Evolutionary conservation across 192 early-diverging fungal genomes (phyloP).

Genomic region (Phycomyces nitens): DNA sequence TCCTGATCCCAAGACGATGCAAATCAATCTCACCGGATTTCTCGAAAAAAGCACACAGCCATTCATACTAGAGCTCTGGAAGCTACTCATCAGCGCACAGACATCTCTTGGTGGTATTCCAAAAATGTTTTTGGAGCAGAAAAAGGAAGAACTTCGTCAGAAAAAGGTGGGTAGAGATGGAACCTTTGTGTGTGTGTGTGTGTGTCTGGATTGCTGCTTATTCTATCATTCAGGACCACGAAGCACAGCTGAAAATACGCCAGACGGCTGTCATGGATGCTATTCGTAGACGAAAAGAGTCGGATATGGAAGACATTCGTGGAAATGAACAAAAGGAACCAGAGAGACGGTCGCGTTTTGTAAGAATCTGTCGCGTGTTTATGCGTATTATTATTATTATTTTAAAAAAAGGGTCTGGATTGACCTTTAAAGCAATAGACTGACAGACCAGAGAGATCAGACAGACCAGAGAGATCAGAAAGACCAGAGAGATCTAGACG

Average conservation of each 20-base stretch:
- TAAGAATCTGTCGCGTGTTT: conserved; percentile 5
- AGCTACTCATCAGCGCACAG: conserved; percentile 87
- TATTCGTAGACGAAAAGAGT: conserved; percentile 34
- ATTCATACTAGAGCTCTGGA: conserved; percentile 90
- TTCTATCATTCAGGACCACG: conserved; percentile 11
- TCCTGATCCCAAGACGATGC: conserved; percentile 86
- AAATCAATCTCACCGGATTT: conserved; percentile 94
- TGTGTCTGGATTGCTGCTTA: not conserved
- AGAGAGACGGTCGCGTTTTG: conserved; percentile 14
- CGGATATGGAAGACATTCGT: conserved; percentile 21
- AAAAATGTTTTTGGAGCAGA: conserved; percentile 73
- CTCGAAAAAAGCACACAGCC: conserved; percentile 73
- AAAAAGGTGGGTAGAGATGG: conserved; percentile 37
- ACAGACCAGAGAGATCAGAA: not conserved
- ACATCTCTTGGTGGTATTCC: conserved; percentile 80
- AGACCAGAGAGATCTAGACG: conserved; percentile 4
- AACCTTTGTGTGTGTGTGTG: not conserved
- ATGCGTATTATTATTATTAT: conserved; percentile 7
- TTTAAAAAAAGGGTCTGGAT: too few relatives aligned
- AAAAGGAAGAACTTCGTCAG: conserved; percentile 75
- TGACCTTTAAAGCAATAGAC: too few relatives aligned
- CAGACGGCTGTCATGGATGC: conserved; percentile 42
- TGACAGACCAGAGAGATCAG: not conserved
- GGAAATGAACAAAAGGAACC: conserved; percentile 9
- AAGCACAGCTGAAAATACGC: conserved; percentile 38